These are phyloP conservation scores for Marasmius tenuissimus DNA, from an alignment of 1,284 basidiomycete genomes.

Conservation along the genomic window DNA sequence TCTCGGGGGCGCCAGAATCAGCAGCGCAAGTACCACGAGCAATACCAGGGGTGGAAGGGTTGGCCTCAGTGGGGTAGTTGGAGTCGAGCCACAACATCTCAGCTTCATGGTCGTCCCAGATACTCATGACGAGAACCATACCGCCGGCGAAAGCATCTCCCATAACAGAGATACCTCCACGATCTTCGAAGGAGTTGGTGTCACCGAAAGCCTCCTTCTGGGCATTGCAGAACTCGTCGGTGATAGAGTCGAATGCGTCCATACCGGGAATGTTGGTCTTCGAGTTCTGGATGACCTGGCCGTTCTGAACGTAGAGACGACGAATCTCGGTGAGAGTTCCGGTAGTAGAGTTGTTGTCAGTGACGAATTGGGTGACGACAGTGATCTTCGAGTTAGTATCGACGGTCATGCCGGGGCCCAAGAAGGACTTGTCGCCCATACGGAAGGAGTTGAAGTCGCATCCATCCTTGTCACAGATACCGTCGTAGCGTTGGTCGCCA, in stretches of 20 bases:
- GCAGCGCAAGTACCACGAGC: constrained; percentile 51
- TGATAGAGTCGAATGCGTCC: constrained; percentile 37
- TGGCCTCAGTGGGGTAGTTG: constrained; percentile 33
- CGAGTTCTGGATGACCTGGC: constrained; percentile 51
- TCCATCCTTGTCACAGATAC: constrained; percentile 51
- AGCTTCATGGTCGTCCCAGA: constrained; percentile 57
- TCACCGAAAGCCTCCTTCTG: constrained; percentile 43
- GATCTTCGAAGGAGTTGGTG: constrained; percentile 42
- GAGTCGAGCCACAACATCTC: constrained; percentile 49
- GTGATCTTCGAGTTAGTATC: constrained; percentile 47
- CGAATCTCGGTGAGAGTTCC: constrained; percentile 51
- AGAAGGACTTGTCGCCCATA: constrained; percentile 48
- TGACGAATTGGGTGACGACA: constrained; percentile 50
- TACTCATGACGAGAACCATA: constrained; percentile 44
- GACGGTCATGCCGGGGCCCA: constrained; percentile 43
- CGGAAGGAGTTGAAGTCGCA: constrained; percentile 28
- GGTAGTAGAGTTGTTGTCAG: constrained; percentile 41
- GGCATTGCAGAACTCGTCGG: constrained; percentile 37
- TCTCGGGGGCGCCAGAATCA: constrained; percentile 42
- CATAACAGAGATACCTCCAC: constrained; percentile 41
- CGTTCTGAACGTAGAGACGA: constrained; percentile 54
- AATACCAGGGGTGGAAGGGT: constrained; percentile 35
- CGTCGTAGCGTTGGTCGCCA: constrained; percentile 36
- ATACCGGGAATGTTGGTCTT: constrained; percentile 42
- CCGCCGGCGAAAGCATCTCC: constrained; percentile 34